phyloP scores from a whole-genome alignment of 2,329 filamentous ascomycete species.

The Dactylellina parvicollis region DNA sequence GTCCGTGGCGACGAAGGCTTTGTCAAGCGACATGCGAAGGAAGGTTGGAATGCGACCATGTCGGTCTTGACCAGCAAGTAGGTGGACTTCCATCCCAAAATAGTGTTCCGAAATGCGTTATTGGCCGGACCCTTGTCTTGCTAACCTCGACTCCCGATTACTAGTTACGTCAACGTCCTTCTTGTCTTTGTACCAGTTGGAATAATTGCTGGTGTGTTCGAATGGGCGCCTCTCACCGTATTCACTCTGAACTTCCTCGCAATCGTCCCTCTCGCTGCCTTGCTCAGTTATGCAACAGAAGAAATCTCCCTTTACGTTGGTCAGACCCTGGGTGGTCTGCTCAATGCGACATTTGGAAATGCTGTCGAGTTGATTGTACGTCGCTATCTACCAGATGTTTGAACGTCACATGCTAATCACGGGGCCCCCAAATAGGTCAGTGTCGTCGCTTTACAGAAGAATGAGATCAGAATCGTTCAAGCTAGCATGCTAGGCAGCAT shows the following conservation, averaged over 20 bases:
- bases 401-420: constrained; percentile 1
- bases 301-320: constrained; percentile 78
- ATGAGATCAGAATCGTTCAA: constrained; percentile 95
- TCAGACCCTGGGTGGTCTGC: constrained; percentile 76
- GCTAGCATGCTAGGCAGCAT: constrained; percentile 97
- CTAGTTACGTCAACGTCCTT: constrained; percentile 70
- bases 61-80: constrained; percentile 52
- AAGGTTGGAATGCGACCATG: constrained; percentile 53
- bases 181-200: constrained; percentile 79
- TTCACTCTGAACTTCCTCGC: constrained; percentile 84
- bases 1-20: constrained; percentile 36
- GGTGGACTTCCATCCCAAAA: not conserved
- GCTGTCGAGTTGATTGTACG: constrained; percentile 79
- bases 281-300: constrained; percentile 80
- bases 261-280: constrained; percentile 78
- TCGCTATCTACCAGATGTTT: constrained; percentile 43
- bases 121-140: constrained; percentile 45
- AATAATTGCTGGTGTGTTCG: constrained; percentile 72
- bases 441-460: constrained; percentile 84
- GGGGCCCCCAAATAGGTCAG: constrained; percentile 72
- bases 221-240: constrained; percentile 73
- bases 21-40: constrained; percentile 52
- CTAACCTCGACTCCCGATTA: constrained; percentile 11
- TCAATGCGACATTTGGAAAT: constrained; percentile 82
- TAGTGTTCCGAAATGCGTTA: constrained; percentile 41